Evolutionary conservation across 177 flowering plant species (phyloP).

Genomic region (Vitis hybrid): DNA sequence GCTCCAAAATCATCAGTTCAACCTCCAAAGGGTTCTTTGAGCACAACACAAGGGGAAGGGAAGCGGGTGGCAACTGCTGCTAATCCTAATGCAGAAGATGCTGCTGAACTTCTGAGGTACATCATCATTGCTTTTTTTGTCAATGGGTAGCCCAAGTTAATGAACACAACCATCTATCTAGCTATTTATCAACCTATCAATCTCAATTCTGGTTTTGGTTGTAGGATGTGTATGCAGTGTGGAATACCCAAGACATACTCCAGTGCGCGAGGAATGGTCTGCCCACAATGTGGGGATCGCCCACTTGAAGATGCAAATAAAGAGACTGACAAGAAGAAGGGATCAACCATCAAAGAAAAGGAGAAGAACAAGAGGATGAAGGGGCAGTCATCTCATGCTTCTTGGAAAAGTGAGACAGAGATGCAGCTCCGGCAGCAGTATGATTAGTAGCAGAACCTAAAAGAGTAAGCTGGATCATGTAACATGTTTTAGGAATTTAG

Average conservation of each 20-base stretch:
- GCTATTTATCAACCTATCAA: neutral
- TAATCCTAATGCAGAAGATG: constrained; percentile 84
- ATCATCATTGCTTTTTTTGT: neutral
- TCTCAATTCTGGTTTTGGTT: neutral
- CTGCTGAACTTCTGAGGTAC: constrained; percentile 86
- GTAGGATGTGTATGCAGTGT: constrained; percentile 88
- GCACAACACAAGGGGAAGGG: constrained; percentile 31
- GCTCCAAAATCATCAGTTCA: constrained; percentile 29
- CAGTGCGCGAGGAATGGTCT: constrained; percentile 67
- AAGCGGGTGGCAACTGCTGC: constrained; percentile 71
- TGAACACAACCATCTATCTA: neutral
- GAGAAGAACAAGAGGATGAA: constrained; percentile 94
- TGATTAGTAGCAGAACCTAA: constrained; percentile 44
- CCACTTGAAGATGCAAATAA: constrained; percentile 39
- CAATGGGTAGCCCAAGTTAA: neutral
- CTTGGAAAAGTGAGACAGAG: constrained; percentile 98
- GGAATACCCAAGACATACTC: constrained; percentile 88
- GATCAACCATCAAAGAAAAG: constrained; percentile 69
- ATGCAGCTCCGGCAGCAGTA: constrained; percentile 98
- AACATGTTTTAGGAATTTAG: constrained; percentile 4
- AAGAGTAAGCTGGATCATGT: neutral
- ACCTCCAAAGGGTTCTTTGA: constrained; percentile 27
- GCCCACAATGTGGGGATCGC: constrained; percentile 79
- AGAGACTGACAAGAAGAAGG: constrained; percentile 63
- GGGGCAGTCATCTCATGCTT: constrained; percentile 90